phyloP scores from a whole-genome alignment of 495 filamentous ascomycete species.

The Poronia punctata region DNA sequence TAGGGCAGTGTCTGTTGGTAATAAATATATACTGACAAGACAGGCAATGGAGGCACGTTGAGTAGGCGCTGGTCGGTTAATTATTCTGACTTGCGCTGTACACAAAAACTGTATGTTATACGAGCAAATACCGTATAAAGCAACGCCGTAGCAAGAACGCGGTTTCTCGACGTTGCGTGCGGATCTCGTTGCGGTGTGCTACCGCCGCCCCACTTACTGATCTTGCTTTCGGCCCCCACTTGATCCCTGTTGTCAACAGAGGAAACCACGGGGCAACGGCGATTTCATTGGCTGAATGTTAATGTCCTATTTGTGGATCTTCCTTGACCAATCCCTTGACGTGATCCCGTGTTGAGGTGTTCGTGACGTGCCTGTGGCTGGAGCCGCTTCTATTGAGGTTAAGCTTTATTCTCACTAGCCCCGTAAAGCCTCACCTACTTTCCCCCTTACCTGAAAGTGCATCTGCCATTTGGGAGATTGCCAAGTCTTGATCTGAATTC shows the following conservation, averaged over 20 bases:
- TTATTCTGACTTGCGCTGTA: too few relatives aligned
- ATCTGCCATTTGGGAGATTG: neutral
- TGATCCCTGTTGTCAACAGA: constrained; percentile 35
- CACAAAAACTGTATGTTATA: too few relatives aligned
- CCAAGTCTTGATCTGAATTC: neutral
- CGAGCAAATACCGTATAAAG: too few relatives aligned
- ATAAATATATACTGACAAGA: too few relatives aligned
- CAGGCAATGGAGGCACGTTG: too few relatives aligned
- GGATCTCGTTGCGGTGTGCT: constrained; percentile 9
- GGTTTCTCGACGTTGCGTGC: neutral
- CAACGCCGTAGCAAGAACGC: constrained; percentile 4
- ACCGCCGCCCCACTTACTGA: constrained; percentile 15
- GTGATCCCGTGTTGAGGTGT: constrained; percentile 19
- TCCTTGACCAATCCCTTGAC: constrained; percentile 22
- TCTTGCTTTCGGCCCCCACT: constrained; percentile 16
- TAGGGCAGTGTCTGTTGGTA: too few relatives aligned
- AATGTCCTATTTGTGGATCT: constrained; percentile 5
- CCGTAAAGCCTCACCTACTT: neutral
- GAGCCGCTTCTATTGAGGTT: neutral
- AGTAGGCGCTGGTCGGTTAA: too few relatives aligned
- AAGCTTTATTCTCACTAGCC: constrained; percentile 4
- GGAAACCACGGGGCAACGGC: constrained; percentile 43
- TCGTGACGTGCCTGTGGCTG: constrained; percentile 7
- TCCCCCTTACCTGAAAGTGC: too few relatives aligned
- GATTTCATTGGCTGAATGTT: constrained; percentile 30